Conservation (phyloP, 2,329 filamentous ascomycete species). For the Camptophora hylomeconis region DNA sequence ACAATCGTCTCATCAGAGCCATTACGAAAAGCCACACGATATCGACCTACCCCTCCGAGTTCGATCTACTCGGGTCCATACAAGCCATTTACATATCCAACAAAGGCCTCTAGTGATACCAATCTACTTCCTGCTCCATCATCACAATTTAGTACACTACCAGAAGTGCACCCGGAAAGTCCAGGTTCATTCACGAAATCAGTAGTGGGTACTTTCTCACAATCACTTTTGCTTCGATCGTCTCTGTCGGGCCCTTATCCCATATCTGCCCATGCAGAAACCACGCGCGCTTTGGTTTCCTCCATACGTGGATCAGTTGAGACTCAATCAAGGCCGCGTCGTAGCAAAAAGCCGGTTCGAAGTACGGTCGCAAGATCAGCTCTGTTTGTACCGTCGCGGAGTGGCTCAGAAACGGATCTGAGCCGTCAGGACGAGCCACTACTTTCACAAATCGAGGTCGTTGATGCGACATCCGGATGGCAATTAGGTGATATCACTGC, state of each 20-base stretch:
- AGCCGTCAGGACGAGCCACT: not conserved
- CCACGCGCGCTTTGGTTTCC: too few species aligned
- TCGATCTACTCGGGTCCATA: not conserved
- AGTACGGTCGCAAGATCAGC: conserved; percentile 4
- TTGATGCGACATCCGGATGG: not conserved
- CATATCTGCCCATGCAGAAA: conserved; percentile 1
- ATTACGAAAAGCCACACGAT: conserved; percentile 3
- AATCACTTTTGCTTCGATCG: not conserved
- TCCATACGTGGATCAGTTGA: too few species aligned
- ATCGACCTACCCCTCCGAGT: conserved; percentile 1
- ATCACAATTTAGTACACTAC: conserved; percentile 2
- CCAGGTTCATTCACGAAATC: conserved; percentile 3
- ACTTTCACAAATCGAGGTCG: not conserved
- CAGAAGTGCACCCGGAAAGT: too few species aligned
- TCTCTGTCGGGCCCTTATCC: conserved; percentile 2
- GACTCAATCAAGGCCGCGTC: not conserved
- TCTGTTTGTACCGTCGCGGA: conserved; percentile 4
- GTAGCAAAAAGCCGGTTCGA: not conserved
- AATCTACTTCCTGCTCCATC: conserved; percentile 4
- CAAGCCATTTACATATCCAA: not conserved
- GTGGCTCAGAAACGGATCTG: too few species aligned
- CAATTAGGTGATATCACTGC: not conserved
- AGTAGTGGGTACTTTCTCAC: conserved; percentile 5
- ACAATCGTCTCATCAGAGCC: conserved; percentile 12
- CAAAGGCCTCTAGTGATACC: not conserved